Percentiles rank a stretch among this genome's conserved stretches.
Conservation (phyloP, 768 basidiomycete species). For the Mycena filopes region DNA sequence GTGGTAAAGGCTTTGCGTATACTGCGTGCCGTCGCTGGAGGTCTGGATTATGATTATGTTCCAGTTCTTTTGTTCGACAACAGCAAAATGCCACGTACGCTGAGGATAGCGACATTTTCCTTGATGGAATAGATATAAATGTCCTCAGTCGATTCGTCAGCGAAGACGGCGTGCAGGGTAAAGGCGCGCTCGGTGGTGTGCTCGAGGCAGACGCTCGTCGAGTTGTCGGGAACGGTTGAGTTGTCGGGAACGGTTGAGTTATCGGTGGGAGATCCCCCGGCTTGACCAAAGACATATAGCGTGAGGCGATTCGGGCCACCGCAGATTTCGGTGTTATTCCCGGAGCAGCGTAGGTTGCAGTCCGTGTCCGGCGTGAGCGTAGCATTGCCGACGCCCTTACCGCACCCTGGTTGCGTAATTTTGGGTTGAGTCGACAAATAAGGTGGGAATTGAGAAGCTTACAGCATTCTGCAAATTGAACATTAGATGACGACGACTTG, state of each 20-base stretch:
- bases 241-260: too few relatives aligned
- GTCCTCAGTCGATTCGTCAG: neutral
- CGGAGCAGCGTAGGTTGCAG: conserved; percentile 11
- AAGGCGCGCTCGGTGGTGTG: neutral
- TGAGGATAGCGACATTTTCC: neutral
- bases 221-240: neutral
- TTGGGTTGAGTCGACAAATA: neutral
- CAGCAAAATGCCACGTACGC: neutral
- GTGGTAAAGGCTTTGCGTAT: neutral
- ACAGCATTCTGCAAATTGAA: conserved; percentile 14
- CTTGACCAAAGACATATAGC: too few relatives aligned
- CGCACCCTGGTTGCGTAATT: conserved; percentile 3
- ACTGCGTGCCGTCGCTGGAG: neutral
- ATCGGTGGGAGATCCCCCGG: too few relatives aligned
- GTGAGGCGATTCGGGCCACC: conserved; percentile 7
- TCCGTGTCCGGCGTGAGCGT: neutral
- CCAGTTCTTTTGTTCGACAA: too few relatives aligned
- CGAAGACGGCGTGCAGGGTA: neutral
- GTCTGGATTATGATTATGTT: neutral
- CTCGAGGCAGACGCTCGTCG: conserved; percentile 1
- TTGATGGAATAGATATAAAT: neutral
- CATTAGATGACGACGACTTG: too few relatives aligned
- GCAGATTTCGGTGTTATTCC: neutral
- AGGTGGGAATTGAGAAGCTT: neutral
- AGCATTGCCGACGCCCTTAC: neutral